Evolutionary conservation across 2,329 filamentous ascomycete genomes (phyloP), one percentile per base, ranked within the genome.

Genomic region (Cytospora leucostoma): DNA sequence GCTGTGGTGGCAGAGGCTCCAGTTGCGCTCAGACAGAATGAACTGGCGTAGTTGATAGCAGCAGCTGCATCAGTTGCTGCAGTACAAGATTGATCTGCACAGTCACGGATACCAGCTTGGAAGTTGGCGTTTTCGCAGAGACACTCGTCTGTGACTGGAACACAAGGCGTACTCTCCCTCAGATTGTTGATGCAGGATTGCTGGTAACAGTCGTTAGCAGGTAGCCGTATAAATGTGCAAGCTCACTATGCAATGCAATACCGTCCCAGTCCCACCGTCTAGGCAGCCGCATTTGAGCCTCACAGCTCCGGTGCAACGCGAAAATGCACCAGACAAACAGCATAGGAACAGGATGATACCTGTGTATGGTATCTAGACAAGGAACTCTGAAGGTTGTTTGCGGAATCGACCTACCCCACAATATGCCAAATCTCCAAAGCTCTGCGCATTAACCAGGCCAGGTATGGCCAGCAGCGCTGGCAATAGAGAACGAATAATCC

Each of bases 101-200:
- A 73, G 53, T 69, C 67, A 19, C 51, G 51, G 32, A 72, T 66
- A 21, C 54, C 62, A 15, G 61, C 60, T 19, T 53, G 40, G 40
- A 66, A 72, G 27, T 66, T 60, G 32, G 33, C 15, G 4, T 66
- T 67, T n/a, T 62, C 61, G 61, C 71, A 73, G 15, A 73, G 51
- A 58, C 71, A 73, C 50, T 59, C 51, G 17, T 61, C 56, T 8
- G 62, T 66, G 21, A 65, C 62, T 11, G 65, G 65, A 21, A 64
- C 59, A 37, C 62, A 65, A 17, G 59, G 59, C 27, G 60, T 38
- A 37, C 65, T 65, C 56, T 19, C 19, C 34, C 35, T 47, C 56
- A 49, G 49, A 35, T 66, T 57, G 51, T 61, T 61, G 59, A 61
- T 34, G 38, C 59, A 61, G 17, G 55, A 55, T 61, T 61, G 59